phyloP scores from a whole-genome alignment of 345 rosid species.

The Brassica rapa region DNA sequence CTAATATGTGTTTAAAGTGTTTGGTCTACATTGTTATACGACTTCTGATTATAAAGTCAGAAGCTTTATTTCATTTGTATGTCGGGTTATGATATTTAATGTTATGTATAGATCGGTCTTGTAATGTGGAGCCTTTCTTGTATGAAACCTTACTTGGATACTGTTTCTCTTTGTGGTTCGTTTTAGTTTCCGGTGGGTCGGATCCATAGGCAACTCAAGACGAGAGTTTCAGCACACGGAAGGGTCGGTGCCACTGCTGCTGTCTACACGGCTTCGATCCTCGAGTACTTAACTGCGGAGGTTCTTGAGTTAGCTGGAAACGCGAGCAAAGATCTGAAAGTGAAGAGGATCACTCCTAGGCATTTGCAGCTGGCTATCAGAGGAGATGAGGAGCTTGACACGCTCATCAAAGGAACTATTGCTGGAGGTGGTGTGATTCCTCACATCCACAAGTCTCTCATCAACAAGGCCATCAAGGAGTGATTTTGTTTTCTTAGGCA shows the following conservation, averaged over 20 bases:
- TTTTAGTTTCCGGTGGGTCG: slow-evolving; percentile 78
- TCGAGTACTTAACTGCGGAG: not conserved
- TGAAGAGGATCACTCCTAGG: not conserved
- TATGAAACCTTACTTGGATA: not conserved
- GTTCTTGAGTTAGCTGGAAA: not conserved
- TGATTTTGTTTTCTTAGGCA: not conserved
- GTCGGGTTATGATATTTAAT: not conserved
- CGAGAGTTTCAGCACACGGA: slow-evolving; percentile 61
- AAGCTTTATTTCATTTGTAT: not conserved
- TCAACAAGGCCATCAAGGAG: not conserved
- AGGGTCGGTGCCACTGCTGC: slow-evolving; percentile 90
- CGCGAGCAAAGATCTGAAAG: not conserved
- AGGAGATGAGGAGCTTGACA: not conserved
- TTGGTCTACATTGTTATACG: not conserved
- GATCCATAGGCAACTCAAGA: slow-evolving; percentile 70
- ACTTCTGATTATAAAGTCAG: not conserved
- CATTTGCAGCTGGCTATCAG: not conserved
- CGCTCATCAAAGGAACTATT: not conserved
- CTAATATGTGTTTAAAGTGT: not conserved
- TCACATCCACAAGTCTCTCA: slow-evolving; percentile 7
- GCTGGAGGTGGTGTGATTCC: not conserved
- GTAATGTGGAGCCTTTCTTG: not conserved
- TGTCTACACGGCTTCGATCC: slow-evolving; percentile 57
- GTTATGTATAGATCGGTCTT: not conserved
- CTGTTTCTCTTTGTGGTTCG: not conserved